Evolutionary conservation across 352 stramenopile genomes (phyloP).

Genomic region (Phytopythium cucurbitacearum): DNA sequence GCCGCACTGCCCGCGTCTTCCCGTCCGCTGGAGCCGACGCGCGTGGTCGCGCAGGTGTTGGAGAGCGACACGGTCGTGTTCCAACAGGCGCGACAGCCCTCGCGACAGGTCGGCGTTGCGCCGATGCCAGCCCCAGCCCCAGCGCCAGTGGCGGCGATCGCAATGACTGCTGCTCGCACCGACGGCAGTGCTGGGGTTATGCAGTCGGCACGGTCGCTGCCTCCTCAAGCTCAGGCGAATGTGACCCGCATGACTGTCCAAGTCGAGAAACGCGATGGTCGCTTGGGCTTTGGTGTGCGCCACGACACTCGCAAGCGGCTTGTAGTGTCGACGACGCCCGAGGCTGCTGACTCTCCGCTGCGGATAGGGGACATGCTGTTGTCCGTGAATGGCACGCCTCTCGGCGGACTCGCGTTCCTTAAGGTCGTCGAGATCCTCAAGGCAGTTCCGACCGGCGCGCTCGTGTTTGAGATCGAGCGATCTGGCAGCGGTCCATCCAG

Average conservation of each 20-base stretch:
- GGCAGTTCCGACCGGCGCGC: slow-evolving; percentile 32
- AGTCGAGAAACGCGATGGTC: slow-evolving; percentile 47
- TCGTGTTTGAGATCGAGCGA: slow-evolving; percentile 61
- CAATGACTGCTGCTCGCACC: not conserved
- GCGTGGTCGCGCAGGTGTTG: slow-evolving; percentile 5
- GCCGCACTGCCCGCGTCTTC: no score
- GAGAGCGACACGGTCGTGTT: slow-evolving; percentile 64
- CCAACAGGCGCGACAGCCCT: slow-evolving; percentile 44
- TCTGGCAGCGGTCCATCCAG: not conserved
- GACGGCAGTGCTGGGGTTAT: not conserved
- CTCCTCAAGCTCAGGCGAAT: no score
- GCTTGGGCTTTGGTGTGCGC: slow-evolving; percentile 64
- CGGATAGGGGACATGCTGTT: slow-evolving; percentile 63
- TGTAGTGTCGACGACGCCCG: slow-evolving; percentile 55
- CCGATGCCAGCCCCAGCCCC: slow-evolving; percentile 8
- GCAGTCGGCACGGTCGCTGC: not conserved
- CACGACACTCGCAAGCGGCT: slow-evolving; percentile 49
- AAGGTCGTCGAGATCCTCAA: slow-evolving; percentile 61
- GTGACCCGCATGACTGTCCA: slow-evolving; percentile 30
- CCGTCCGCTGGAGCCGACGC: no score
- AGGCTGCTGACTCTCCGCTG: slow-evolving; percentile 24
- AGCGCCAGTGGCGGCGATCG: not conserved
- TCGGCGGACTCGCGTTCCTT: slow-evolving; percentile 46
- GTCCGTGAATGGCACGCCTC: slow-evolving; percentile 53
- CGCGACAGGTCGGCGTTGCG: slow-evolving; percentile 21